Conservation (phyloP, 495 filamentous ascomycete species). For the Penicillium riverlandense region DNA sequence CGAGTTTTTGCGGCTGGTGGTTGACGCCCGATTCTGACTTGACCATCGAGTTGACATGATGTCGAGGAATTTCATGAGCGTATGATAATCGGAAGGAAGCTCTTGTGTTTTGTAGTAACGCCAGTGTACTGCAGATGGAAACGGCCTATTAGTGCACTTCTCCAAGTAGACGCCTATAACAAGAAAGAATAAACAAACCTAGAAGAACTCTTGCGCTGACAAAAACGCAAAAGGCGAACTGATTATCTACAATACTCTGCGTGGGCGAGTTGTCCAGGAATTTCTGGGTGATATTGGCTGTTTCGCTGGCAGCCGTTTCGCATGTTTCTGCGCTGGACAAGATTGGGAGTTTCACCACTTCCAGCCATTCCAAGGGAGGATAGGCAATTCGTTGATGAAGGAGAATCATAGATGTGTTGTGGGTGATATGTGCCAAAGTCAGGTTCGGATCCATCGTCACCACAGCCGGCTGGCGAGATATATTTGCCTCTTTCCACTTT, state of each 20-base stretch:
- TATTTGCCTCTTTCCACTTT: conserved; percentile 30
- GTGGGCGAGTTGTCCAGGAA: conserved; percentile 21
- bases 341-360: conserved; percentile 24
- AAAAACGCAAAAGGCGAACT: conserved; percentile 35
- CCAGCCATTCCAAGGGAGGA: conserved; percentile 25
- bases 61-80: background rate
- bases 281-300: conserved; percentile 26
- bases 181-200: conserved; percentile 5
- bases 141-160: too few species aligned
- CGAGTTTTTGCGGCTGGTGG: too few species aligned
- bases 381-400: conserved; percentile 40
- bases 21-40: too few species aligned
- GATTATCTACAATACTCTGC: conserved; percentile 17
- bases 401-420: conserved; percentile 39
- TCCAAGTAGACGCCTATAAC: too few species aligned
- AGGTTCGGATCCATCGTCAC: conserved; percentile 38
- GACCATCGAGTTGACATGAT: too few species aligned
- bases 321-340: conserved; percentile 35
- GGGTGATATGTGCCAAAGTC: conserved; percentile 37
- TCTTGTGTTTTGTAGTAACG: conserved; percentile 15
- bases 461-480: conserved; percentile 19
- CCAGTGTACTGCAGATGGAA: conserved; percentile 5
- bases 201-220: conserved; percentile 28
- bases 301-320: conserved; percentile 31
- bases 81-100: conserved; percentile 15